Evolutionary conservation across 1,284 basidiomycete species (phyloP).

Genomic region (Boletus calvinii): DNA sequence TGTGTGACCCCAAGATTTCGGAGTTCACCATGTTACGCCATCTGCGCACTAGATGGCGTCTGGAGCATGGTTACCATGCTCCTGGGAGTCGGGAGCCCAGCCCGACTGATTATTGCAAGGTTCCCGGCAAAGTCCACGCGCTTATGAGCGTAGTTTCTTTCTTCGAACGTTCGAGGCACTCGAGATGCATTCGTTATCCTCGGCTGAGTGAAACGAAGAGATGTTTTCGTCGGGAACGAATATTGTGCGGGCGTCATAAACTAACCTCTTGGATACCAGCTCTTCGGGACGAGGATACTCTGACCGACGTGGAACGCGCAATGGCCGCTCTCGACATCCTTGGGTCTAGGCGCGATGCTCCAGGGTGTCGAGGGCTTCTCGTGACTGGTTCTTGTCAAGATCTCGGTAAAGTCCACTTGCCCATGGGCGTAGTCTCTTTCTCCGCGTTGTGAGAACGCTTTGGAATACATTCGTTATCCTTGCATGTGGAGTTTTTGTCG

Average conservation of each 20-base stretch:
- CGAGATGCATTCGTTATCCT: background rate
- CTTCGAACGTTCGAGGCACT: background rate
- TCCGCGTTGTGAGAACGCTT: too few species aligned
- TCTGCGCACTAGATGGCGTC: background rate
- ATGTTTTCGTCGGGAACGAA: background rate
- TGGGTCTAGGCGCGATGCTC: background rate
- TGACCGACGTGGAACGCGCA: background rate
- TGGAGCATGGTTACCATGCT: background rate
- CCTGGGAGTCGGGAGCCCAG: background rate
- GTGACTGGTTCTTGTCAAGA: too few species aligned
- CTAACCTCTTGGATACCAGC: background rate
- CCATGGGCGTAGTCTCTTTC: background rate
- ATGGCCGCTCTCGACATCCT: background rate
- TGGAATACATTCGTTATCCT: background rate
- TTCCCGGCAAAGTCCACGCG: background rate
- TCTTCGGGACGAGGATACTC: background rate
- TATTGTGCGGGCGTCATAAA: conserved; percentile 5
- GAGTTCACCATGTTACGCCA: background rate
- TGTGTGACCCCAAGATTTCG: background rate
- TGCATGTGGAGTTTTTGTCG: background rate
- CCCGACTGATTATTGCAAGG: background rate
- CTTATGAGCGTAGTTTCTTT: background rate
- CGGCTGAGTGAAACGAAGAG: too few species aligned
- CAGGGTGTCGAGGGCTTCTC: background rate
- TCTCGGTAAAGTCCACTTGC: background rate